Evolutionary conservation across 306 rosid genomes (phyloP).

Genomic region (Heteromeles arbutifolia): DNA sequence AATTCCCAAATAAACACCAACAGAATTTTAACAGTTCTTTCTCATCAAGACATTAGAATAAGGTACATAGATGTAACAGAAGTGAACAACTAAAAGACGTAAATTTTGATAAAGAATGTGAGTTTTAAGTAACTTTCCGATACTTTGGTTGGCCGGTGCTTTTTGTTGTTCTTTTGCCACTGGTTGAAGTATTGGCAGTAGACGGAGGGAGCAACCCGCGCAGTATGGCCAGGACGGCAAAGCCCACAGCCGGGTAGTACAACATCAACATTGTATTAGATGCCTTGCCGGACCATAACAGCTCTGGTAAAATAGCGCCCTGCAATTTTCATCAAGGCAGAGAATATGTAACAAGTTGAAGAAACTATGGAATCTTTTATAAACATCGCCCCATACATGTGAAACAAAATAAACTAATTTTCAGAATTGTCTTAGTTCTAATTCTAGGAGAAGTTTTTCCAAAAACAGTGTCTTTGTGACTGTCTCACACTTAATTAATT

Average conservation of each 20-base stretch:
- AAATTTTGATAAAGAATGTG: not conserved
- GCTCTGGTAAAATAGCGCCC: constrained; percentile 41
- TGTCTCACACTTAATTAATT: no score
- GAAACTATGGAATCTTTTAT: not conserved
- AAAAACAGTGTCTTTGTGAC: no score
- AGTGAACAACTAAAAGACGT: not conserved
- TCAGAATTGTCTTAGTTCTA: not conserved
- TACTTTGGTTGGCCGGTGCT: not conserved
- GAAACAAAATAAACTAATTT: not conserved
- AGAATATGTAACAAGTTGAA: not conserved
- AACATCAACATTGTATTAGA: constrained; percentile 32
- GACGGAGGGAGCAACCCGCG: constrained; percentile 38
- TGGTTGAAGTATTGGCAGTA: constrained; percentile 2
- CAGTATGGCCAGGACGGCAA: constrained; percentile 38
- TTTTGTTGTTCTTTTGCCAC: constrained; percentile 34
- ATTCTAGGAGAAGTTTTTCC: not conserved
- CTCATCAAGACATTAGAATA: no score
- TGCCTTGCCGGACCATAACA: constrained; percentile 42
- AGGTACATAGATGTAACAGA: not conserved
- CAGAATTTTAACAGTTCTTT: no score
- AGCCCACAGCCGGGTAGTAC: constrained; percentile 34
- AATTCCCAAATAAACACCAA: no score
- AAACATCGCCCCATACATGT: not conserved
- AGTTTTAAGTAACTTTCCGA: not conserved
- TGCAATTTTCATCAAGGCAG: constrained; percentile 18